phyloP scores from a whole-genome alignment of 331 rosid genomes.

The Malus hybrid region DNA sequence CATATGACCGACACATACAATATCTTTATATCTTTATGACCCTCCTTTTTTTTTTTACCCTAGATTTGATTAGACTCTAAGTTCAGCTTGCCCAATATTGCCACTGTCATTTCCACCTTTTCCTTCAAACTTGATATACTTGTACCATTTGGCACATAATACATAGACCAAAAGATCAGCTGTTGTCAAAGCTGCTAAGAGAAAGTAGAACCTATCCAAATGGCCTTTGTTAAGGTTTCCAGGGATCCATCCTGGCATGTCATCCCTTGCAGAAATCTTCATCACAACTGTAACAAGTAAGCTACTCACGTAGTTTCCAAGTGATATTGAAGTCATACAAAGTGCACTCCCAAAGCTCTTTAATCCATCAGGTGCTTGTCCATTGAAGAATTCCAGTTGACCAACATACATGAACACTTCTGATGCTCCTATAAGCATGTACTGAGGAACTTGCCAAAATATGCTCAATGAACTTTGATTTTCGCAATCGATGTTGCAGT shows the following conservation, averaged over 20 bases:
- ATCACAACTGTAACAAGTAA: constrained; percentile 65
- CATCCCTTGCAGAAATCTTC: constrained; percentile 44
- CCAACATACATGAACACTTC: constrained; percentile 91
- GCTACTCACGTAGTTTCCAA: constrained; percentile 73
- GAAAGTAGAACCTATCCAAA: constrained; percentile 60
- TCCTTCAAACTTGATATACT: constrained; percentile 51
- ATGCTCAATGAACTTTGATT: constrained; percentile 50
- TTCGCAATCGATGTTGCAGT: constrained; percentile 21
- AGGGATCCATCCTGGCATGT: constrained; percentile 76
- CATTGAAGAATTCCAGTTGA: constrained; percentile 71
- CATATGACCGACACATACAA: background rate
- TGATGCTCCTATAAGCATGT: constrained; percentile 59
- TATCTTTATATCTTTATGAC: background rate
- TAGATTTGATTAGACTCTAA: background rate
- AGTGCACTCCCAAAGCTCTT: constrained; percentile 90
- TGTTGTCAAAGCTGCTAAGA: constrained; percentile 58
- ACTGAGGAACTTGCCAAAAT: constrained; percentile 78
- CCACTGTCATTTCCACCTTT: constrained; percentile 12
- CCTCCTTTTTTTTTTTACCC: too few relatives aligned
- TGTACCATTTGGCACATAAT: constrained; percentile 63
- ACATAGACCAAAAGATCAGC: constrained; percentile 43
- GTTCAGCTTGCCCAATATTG: background rate
- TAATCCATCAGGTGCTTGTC: constrained; percentile 69
- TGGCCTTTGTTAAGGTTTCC: constrained; percentile 65
- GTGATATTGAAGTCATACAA: constrained; percentile 75